These are phyloP conservation scores for Claviceps lovelessii DNA, from an alignment of 2,329 filamentous ascomycete genomes.

Conservation along the genomic window DNA sequence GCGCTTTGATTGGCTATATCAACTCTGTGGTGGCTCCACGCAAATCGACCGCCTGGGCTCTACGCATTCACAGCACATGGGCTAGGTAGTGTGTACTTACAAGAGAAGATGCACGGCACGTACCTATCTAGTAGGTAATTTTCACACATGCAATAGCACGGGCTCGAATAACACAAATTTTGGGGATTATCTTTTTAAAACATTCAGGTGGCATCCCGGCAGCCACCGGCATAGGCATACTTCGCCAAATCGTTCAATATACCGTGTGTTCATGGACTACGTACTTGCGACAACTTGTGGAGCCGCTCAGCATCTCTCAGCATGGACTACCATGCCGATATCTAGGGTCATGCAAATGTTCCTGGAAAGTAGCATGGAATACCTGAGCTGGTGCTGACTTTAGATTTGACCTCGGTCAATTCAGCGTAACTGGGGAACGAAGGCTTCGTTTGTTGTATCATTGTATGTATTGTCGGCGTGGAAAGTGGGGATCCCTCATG, in stretches of 20 bases:
- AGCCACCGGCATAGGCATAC: not conserved
- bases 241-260: not conserved
- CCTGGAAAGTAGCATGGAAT: not conserved
- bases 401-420: not conserved
- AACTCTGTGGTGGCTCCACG: not conserved
- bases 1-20: conserved; percentile 17
- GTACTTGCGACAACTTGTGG: not conserved
- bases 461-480: not conserved
- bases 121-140: not conserved
- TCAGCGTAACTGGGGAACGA: not conserved
- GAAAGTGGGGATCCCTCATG: not conserved
- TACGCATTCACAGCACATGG: no score
- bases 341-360: no score
- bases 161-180: not conserved
- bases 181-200: not conserved
- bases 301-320: not conserved
- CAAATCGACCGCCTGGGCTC: not conserved
- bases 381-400: not conserved
- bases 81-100: no score
- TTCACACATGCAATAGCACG: not conserved
- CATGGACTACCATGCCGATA: no score
- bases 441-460: not conserved
- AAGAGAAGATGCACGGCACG: no score
- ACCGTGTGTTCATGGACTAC: not conserved
- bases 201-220: not conserved